Evolutionary conservation across 345 rosid species (phyloP), one percentile per base, ranked within the genome.

Genomic region (Salix purpurea): DNA sequence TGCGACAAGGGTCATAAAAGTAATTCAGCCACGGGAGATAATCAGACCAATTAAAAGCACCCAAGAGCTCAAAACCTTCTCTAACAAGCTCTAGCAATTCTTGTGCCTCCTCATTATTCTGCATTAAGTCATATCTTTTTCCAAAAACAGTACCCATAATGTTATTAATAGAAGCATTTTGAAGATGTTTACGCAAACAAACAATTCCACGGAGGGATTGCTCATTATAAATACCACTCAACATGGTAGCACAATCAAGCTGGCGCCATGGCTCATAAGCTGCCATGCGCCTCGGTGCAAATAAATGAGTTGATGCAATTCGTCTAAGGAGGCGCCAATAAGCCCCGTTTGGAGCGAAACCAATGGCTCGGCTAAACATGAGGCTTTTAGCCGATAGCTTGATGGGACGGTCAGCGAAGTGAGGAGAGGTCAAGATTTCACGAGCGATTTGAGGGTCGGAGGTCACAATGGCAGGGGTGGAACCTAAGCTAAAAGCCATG

Each of bases 31-130:
- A 89, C 10, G 90, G 90, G 30, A 87, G 74, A 80, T 81, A 79
- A 73, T 89, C 92, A 2, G 87, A 89, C 88, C 89, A 89, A n/a
- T 89, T 89, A 78, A 89, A 87, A 37, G 92, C 84, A 4, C 92
- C 90, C 83, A 89, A 67, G 13, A 87, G 74, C 44, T 86, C 90
- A 75, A 87, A 89, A 40, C 92, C 90, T 80, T 87, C 90, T 37
- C 78, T 79, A 0, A 89, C 87, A 37, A 89, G 83, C n/a, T 80
- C 83, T 30, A 72, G 62, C 37, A 89, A 74, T 54, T 80, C 87
- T 32, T 78, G 69, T 0, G 77, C 79, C 71, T 82, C 88, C 1
- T 28, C 70, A n/a, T n/a, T 39, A 8, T 21, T 18, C 58, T 74
- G 9, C 16, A 6, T 6, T 24, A 76, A 18, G 36, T 86, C 82